phyloP scores from a whole-genome alignment of 192 early-diverging fungal species.

The Mortierella hygrophila region DNA sequence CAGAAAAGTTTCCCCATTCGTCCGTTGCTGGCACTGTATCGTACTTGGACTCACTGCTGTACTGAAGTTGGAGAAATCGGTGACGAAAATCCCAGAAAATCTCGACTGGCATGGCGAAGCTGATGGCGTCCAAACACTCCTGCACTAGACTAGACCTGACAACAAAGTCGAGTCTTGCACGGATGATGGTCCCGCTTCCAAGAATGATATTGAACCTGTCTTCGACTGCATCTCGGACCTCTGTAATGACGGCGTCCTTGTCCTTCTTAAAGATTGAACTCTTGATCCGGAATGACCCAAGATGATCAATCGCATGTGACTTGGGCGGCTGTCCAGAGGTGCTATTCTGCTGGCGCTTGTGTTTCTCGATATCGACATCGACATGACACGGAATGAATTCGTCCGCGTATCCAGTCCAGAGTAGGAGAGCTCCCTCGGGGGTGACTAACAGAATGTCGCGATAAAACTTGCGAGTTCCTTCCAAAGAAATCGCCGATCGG shows the following conservation, averaged over 20 bases:
- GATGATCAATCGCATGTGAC: background rate
- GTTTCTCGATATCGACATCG: background rate
- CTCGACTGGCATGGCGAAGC: slow-evolving; percentile 50
- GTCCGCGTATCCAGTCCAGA: slow-evolving; percentile 56
- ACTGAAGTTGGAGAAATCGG: slow-evolving; percentile 51
- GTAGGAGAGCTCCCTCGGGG: slow-evolving; percentile 31
- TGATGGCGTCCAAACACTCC: slow-evolving; percentile 52
- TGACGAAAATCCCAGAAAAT: slow-evolving; percentile 41
- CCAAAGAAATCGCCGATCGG: slow-evolving; percentile 56
- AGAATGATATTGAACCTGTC: slow-evolving; percentile 53
- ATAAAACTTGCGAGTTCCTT: slow-evolving; percentile 45
- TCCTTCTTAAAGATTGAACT: slow-evolving; percentile 1
- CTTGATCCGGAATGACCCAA: background rate
- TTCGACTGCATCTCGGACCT: slow-evolving; percentile 56
- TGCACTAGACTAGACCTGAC: slow-evolving; percentile 54
- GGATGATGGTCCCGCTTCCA: slow-evolving; percentile 25
- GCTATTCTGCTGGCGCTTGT: background rate
- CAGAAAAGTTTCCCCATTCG: slow-evolving; percentile 59
- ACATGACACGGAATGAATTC: slow-evolving; percentile 46
- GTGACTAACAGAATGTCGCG: slow-evolving; percentile 59
- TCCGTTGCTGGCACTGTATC: background rate
- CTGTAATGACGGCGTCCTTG: slow-evolving; percentile 15
- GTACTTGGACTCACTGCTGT: slow-evolving; percentile 13
- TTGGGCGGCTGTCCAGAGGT: background rate
- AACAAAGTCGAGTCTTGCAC: slow-evolving; percentile 49